Evolutionary conservation across 495 filamentous ascomycete genomes (phyloP), one percentile per base, ranked within the genome.

Genomic region (Xylaria curta): DNA sequence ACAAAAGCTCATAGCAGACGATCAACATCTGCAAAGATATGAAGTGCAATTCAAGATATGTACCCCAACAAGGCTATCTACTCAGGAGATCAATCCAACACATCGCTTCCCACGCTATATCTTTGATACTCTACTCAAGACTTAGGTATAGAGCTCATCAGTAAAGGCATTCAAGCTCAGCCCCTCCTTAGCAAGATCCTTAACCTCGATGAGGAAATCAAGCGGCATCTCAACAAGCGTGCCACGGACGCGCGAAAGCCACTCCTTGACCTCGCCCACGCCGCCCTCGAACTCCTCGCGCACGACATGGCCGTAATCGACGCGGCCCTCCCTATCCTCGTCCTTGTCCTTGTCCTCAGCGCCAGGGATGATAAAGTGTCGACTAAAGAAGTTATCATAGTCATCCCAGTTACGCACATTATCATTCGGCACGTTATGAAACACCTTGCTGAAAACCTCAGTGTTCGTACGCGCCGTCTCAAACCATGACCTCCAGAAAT

Each of bases 211-310:
- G 79, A 98, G 81, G 81, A 98, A 98, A 73, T 92, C 85, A 75
- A 98, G 82, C 63, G 95, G 94, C 95, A 97, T 97, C 85, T 97
- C 92, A 28, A 97, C 94, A 54, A 97, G 77, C 17, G 88, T 93
- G 0, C 95, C 95, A 73, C 90, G 90, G 17, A 97, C 86, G 63
- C 87, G 85, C 67, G 87, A 88, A 68, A 98, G 81, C 81, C 90
- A 84, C 44, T 93, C 93, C 85, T 98, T 98, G 49, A 98, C 86
- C 84, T 96, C 92, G 44, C 77, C 78, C 31, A 89, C 82, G 82
- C 95, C 83, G 6, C 85, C 75, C 75, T 86, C 68, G 87, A 97
- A 97, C 75, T 97, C 90, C 61, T 92, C 91, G 38, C 82, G 85
- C 12, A 97, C 94, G 1, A 97, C 93, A 82, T 97, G 95, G 7